A percentile compares a stretch with the other conserved stretches of the same genome.
phyloP scores from a whole-genome alignment of 2,329 filamentous ascomycete species.

The Thielaviopsis musarum region DNA sequence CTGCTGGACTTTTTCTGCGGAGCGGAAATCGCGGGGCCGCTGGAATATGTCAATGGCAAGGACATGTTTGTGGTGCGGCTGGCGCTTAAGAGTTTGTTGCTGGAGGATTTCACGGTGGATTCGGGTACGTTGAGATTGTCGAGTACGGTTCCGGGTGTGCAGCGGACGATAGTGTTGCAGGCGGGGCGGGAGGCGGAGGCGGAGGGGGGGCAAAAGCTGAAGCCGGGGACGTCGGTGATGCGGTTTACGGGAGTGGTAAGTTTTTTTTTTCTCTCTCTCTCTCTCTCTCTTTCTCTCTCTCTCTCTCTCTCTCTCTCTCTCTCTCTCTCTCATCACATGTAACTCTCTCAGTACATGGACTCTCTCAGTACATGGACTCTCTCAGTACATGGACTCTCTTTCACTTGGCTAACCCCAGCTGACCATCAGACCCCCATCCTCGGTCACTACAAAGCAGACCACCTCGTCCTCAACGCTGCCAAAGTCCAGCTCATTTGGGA shows the following conservation, averaged over 20 bases:
- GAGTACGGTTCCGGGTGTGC: slow-evolving; percentile 1
- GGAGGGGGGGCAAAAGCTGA: slow-evolving; percentile 20
- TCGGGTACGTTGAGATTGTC: slow-evolving; percentile 6
- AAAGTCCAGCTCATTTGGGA: slow-evolving; percentile 53
- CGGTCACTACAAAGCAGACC: slow-evolving; percentile 60
- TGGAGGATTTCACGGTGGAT: slow-evolving; percentile 7
- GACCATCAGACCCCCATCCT: slow-evolving; percentile 41
- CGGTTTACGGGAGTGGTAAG: slow-evolving; percentile 22
- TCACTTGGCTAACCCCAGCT: too few species aligned
- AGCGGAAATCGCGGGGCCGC: slow-evolving; percentile 48
- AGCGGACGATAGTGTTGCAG: slow-evolving; percentile 17
- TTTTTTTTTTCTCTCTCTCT: slow-evolving; percentile 1
- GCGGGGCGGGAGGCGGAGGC: too few species aligned
- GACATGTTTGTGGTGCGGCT: slow-evolving; percentile 16
- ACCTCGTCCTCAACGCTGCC: slow-evolving; percentile 45
- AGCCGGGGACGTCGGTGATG: slow-evolving; percentile 31
- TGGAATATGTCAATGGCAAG: slow-evolving; percentile 37
- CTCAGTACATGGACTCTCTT: too few species aligned
- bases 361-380: too few species aligned
- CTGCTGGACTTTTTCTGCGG: slow-evolving; percentile 59
- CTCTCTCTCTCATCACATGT: background rate
- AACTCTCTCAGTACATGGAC: too few species aligned
- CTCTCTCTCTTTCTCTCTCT: background rate
- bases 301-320: background rate
- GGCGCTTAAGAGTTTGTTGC: slow-evolving; percentile 5